These are phyloP conservation scores for Groenewaldozyma auringiensis DNA, from an alignment of 1,139 yeast species.

Conservation along the genomic window DNA sequence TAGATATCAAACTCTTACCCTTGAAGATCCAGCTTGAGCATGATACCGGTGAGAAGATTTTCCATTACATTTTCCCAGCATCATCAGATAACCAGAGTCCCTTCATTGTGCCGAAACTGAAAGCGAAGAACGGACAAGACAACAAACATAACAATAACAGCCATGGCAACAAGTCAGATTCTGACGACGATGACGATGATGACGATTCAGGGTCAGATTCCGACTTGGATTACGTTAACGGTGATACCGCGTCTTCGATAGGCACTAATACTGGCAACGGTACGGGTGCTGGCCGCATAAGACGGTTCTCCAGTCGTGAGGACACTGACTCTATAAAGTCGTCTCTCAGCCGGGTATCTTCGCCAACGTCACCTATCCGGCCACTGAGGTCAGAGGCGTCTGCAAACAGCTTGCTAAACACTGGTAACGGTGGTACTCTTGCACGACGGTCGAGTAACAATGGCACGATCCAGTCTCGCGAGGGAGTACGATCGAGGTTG, in stretches of 20 bases:
- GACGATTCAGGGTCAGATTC: slow-evolving; percentile 6
- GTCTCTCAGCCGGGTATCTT: no score
- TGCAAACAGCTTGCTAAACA: not conserved
- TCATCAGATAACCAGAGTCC: slow-evolving; percentile 27
- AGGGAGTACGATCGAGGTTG: not conserved
- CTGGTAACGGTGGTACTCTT: not conserved
- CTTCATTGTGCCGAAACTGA: slow-evolving; percentile 13
- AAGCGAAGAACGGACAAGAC: slow-evolving; percentile 7
- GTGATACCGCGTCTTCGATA: not conserved
- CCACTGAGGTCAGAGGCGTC: not conserved
- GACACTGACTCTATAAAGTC: not conserved
- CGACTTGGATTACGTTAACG: not conserved
- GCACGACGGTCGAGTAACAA: not conserved
- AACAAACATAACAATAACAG: slow-evolving; percentile 10
- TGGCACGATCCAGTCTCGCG: not conserved
- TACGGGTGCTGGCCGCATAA: not conserved
- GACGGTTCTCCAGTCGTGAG: slow-evolving; percentile 1
- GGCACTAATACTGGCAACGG: not conserved
- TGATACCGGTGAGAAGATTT: slow-evolving; percentile 51
- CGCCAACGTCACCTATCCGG: not conserved
- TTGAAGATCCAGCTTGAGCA: slow-evolving; percentile 67
- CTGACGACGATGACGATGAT: slow-evolving; percentile 11
- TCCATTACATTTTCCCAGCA: slow-evolving; percentile 60
- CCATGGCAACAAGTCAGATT: slow-evolving; percentile 4
- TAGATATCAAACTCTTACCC: slow-evolving; percentile 51